Evolutionary conservation across 768 basidiomycete genomes (phyloP), one percentile per base, ranked within the genome.

Genomic region (Sarcomyxa edulis): DNA sequence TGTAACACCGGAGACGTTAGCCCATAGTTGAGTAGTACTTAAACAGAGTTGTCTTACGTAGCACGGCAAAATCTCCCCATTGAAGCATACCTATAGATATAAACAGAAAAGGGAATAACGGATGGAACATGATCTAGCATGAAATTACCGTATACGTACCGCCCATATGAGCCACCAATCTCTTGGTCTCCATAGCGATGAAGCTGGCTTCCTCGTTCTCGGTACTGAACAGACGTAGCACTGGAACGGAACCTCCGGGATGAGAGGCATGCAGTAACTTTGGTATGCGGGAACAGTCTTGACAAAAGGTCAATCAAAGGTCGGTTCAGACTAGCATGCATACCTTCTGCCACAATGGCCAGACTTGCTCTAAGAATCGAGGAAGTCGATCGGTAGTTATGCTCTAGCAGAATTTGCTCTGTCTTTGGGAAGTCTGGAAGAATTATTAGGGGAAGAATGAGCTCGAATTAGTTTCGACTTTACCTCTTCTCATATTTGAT

Each of bases 371-470:
- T 68, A 5, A 95, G 61, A 39, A 95, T 92, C 1, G 81, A 67
- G 1, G 69, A 79, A 0, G 88, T 90, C 1, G 87, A 91, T 7
- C 92, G 80, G 59, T 92, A 95, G 53, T 92, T 93, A 52, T 89
- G 70, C 54, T 93, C 89, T 6, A 94, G 63, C 28, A 84, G 72
- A 29, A 95, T 76, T 48, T 87, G 81, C 43, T 66, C 47, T 0
- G 81, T 80, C 1, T 66, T 59, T 0, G 70, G 57, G 51, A 91
- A 90, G 48, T 87, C 87, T 86, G 34, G 24, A 39, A 6, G 27
- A 23, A 23, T 40, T 11, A 29, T 45, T 31, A 27, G 34, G n/a
- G 21, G 12, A 18, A 20, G 14, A n/a, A 19, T 20, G 11, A 15
- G 14, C 7, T 24, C 22, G 7, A 19, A 21, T 14, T 20, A 18